Evolutionary conservation across 2,329 filamentous ascomycete species (phyloP), one percentile per base, ranked within the genome.

Genomic region (Penicillium sp.): DNA sequence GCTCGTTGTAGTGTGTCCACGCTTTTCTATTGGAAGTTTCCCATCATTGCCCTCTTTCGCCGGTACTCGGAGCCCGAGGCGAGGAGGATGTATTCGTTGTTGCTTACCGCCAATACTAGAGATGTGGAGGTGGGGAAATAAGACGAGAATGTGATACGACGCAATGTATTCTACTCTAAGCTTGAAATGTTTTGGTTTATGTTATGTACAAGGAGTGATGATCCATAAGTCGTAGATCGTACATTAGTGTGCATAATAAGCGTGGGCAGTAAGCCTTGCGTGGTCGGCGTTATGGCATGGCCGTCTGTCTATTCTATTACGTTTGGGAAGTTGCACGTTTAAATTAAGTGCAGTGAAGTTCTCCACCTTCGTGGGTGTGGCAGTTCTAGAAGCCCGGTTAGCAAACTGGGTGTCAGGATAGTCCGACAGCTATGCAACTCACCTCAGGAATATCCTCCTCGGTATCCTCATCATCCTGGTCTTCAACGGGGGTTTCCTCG

Each of bases 341-440:
- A n/a, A 31, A 9, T 46, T 57, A 80, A 31, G 67, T 69, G 65
- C 79, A 81, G 63, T 81, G 79, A 23, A 79, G 59, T 35, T 67
- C 71, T 44, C 76, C 78, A 64, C 77, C 77, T 9, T 75, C 73
- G 49, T 80, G 78, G 2, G 77, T 79, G 63, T 80, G 79, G 60
- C 78, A 81, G 45, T 78, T 75, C 71, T 79, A 62, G 30, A n/a
- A 60, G 58, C 23, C 11, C 23, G 19, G 3, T 21, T 19, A 17
- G 7, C 26, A 35, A 53, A 8, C 9, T 26, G 26, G 3, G 17
- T 45, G n/a, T 30, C n/a, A 59, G 21, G 31, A 7, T 11, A 31
- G 23, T 15, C 44, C 3, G 21, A 29, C n/a, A 41, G 21, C 19
- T n/a, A 46, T 29, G 5, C 30, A 9, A 70, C 73, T 69, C 52